phyloP scores from a whole-genome alignment of 2,329 filamentous ascomycete genomes.

The Lecanicillium sp. region DNA sequence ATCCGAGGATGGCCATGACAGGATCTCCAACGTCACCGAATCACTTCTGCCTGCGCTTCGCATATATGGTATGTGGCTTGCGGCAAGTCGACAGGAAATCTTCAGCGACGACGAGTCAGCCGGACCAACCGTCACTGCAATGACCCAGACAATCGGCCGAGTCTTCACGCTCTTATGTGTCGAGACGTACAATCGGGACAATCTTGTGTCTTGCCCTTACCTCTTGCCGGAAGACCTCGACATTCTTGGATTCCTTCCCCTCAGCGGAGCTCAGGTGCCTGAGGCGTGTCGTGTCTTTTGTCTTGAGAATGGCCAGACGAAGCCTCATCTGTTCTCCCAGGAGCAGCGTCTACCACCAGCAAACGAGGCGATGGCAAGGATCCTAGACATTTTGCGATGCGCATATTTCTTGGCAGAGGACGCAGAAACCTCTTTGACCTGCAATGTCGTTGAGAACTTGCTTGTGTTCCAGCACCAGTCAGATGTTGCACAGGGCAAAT shows the following conservation, averaged over 20 bases:
- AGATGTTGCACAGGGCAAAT: constrained; percentile 1
- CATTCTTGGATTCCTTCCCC: constrained; percentile 34
- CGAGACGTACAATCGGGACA: constrained; percentile 31
- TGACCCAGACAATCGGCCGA: constrained; percentile 38
- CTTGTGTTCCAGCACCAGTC: constrained; percentile 27
- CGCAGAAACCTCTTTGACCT: constrained; percentile 27
- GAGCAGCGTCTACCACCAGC: constrained; percentile 22
- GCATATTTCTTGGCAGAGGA: constrained; percentile 39
- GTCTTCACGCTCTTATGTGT: constrained; percentile 40
- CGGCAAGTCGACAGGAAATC: constrained; percentile 36
- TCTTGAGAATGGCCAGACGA: constrained; percentile 25
- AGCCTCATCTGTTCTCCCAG: constrained; percentile 28
- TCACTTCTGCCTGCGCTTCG: constrained; percentile 44
- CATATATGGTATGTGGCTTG: constrained; percentile 48
- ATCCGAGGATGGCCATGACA: constrained; percentile 14
- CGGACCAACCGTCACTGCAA: constrained; percentile 35
- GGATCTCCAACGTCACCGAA: constrained; percentile 29
- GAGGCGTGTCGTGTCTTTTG: constrained; percentile 31
- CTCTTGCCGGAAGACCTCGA: constrained; percentile 44
- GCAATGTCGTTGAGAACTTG: constrained; percentile 17
- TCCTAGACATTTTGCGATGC: constrained; percentile 40
- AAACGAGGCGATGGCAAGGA: constrained; percentile 35
- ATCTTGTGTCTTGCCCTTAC: constrained; percentile 35
- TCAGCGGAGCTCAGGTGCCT: constrained; percentile 30
- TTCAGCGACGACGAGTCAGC: constrained; percentile 31